Evolutionary conservation across 2,329 filamentous ascomycete genomes (phyloP).

Genomic region (Cadophora sp.): DNA sequence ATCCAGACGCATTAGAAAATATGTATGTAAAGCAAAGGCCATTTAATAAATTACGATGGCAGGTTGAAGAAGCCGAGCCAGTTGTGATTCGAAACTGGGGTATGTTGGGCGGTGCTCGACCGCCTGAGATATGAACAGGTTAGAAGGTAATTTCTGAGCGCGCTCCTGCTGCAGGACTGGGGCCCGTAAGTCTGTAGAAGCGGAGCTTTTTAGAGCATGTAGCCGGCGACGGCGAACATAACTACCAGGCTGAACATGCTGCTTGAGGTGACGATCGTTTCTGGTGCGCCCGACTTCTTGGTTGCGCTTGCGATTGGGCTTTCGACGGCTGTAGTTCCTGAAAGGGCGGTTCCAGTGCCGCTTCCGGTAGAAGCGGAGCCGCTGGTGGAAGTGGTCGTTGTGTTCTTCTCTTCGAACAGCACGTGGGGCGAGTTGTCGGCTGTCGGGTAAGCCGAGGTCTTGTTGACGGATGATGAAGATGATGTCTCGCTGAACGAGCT

Average conservation of each 20-base stretch:
- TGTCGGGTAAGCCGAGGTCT: slow-evolving; percentile 25
- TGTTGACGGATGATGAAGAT: slow-evolving; percentile 28
- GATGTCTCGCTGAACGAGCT: slow-evolving; percentile 21
- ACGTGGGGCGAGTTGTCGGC: slow-evolving; percentile 34
- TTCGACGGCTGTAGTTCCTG: slow-evolving; percentile 2
- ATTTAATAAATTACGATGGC: slow-evolving; percentile 16
- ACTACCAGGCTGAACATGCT: slow-evolving; percentile 32
- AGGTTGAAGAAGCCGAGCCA: slow-evolving; percentile 15
- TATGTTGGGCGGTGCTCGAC: slow-evolving; percentile 19
- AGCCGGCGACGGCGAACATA: slow-evolving; percentile 33
- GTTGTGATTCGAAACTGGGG: slow-evolving; percentile 5
- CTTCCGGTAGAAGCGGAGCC: slow-evolving; percentile 18
- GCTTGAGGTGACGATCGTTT: slow-evolving; percentile 27
- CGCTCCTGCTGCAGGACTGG: not conserved
- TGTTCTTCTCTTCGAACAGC: slow-evolving; percentile 37
- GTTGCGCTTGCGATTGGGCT: slow-evolving; percentile 24
- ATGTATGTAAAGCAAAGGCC: slow-evolving; percentile 25
- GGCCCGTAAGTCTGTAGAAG: not conserved
- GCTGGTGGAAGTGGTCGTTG: slow-evolving; percentile 16
- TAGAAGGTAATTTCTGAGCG: slow-evolving; percentile 11
- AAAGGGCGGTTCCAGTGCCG: not conserved
- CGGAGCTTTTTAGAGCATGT: slow-evolving; percentile 31
- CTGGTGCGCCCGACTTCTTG: slow-evolving; percentile 33
- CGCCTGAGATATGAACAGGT: slow-evolving; percentile 15
- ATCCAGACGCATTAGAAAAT: slow-evolving; percentile 42